Evolutionary conservation across 2,329 filamentous ascomycete species (phyloP).

Genomic region (Lasiodiplodia sp.): DNA sequence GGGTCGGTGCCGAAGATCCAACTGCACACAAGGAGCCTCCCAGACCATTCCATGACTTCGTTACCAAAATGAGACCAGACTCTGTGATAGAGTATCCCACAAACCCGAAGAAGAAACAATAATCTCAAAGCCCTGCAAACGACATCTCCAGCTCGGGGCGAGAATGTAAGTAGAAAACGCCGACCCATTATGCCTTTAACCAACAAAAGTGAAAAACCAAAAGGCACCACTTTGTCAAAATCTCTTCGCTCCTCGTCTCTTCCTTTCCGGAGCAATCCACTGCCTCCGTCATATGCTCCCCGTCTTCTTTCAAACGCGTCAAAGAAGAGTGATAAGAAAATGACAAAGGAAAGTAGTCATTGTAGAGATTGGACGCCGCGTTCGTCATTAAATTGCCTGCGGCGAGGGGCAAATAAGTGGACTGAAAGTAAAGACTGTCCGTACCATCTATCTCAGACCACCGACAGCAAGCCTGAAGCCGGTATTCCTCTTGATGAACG

Average conservation of each 20-base stretch:
- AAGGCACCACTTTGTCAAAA: neutral
- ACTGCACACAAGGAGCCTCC: neutral
- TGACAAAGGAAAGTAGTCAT: neutral
- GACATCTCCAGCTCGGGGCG: neutral
- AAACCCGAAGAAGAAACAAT: neutral
- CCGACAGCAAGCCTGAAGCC: neutral
- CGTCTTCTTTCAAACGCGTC: neutral
- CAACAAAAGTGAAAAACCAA: neutral
- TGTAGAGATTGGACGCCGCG: neutral
- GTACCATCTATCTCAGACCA: slow-evolving; percentile 1
- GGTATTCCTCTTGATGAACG: slow-evolving; percentile 21
- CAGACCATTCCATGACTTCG: neutral
- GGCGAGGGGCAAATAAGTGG: neutral
- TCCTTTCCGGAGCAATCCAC: neutral
- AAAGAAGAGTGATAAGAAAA: neutral
- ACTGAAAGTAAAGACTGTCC: neutral
- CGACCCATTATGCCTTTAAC: neutral
- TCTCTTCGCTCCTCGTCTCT: neutral
- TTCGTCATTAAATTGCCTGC: neutral
- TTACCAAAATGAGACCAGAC: neutral
- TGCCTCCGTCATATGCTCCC: neutral
- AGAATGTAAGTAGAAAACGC: neutral
- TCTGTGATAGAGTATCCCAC: neutral
- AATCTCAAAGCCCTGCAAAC: neutral
- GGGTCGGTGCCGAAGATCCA: neutral